phyloP scores from a whole-genome alignment of 2,329 filamentous ascomycete genomes.

The Coniochaeta hoffmannii region DNA sequence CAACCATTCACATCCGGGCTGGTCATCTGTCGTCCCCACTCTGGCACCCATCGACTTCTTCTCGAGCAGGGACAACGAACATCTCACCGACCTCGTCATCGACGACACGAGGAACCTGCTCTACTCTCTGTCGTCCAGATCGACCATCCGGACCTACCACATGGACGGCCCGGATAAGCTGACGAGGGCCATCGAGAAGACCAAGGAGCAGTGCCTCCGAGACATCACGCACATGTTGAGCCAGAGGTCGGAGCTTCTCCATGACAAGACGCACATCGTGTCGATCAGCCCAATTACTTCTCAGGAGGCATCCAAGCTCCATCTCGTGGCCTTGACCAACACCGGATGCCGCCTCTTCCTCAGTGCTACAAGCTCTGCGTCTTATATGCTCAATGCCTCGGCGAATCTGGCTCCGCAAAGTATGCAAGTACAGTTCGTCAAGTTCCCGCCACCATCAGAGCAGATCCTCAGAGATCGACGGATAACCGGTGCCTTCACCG shows the following conservation, averaged over 20 bases:
- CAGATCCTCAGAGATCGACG: constrained; percentile 21
- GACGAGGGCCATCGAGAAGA: constrained; percentile 59
- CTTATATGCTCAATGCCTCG: constrained; percentile 53
- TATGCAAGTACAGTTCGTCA: constrained; percentile 97
- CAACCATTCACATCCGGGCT: constrained; percentile 74
- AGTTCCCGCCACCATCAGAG: constrained; percentile 62
- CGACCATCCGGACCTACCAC: constrained; percentile 86
- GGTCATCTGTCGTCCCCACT: constrained; percentile 56
- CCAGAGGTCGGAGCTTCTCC: constrained; percentile 62
- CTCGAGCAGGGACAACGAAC: constrained; percentile 47
- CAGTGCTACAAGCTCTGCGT: constrained; percentile 76
- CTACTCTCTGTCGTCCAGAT: constrained; percentile 83
- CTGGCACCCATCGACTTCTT: constrained; percentile 38
- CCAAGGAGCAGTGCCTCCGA: constrained; percentile 50
- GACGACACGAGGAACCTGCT: constrained; percentile 84
- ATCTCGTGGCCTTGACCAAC: constrained; percentile 82
- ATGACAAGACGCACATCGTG: constrained; percentile 64
- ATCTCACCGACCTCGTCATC: constrained; percentile 71
- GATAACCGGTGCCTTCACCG: constrained; percentile 12
- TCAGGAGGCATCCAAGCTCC: constrained; percentile 72
- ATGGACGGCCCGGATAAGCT: constrained; percentile 61
- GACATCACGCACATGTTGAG: constrained; percentile 79
- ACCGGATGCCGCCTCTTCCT: constrained; percentile 89
- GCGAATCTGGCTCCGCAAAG: constrained; percentile 69
- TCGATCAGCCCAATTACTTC: constrained; percentile 79